These are phyloP conservation scores for Cryptococcus sp. DNA, from an alignment of 1,284 basidiomycete species.

Conservation along the genomic window DNA sequence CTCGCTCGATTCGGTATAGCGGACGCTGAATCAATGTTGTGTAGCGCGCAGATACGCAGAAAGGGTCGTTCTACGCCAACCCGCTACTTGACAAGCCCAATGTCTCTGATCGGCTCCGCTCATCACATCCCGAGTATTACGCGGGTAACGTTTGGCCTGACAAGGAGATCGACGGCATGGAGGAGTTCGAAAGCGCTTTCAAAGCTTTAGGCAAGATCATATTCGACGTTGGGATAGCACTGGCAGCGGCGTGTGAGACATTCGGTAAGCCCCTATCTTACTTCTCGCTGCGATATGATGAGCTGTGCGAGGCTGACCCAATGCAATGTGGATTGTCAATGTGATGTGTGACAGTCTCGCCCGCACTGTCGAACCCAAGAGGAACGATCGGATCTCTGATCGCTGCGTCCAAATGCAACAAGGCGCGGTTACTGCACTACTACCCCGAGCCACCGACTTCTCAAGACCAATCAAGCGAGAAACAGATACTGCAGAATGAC, in stretches of 20 bases:
- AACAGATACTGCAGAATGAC: conserved; percentile 59
- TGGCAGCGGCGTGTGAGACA: conserved; percentile 81
- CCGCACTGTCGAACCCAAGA: conserved; percentile 3
- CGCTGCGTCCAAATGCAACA: conserved; percentile 46
- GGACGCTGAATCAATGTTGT: not conserved
- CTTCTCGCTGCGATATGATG: too few relatives aligned
- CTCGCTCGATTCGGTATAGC: not conserved
- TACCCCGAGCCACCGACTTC: conserved; percentile 65
- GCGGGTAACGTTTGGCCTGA: conserved; percentile 63
- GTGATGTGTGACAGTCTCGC: conserved; percentile 8
- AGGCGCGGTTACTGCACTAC: conserved; percentile 84
- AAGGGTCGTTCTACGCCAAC: conserved; percentile 92
- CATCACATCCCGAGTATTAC: conserved; percentile 65
- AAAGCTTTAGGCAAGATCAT: conserved; percentile 66
- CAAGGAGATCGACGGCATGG: conserved; percentile 59
- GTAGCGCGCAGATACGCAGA: conserved; percentile 65
- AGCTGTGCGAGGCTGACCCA: not conserved
- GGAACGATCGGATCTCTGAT: conserved; percentile 39
- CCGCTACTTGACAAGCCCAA: conserved; percentile 67
- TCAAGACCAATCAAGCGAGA: conserved; percentile 37
- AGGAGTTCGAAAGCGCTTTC: conserved; percentile 81
- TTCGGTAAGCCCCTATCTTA: conserved; percentile 72
- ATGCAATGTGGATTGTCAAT: not conserved
- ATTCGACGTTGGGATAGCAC: conserved; percentile 72
- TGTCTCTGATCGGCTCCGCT: conserved; percentile 60